Evolutionary conservation across 768 basidiomycete species (phyloP).

Genomic region (Tephrocybe sp.): DNA sequence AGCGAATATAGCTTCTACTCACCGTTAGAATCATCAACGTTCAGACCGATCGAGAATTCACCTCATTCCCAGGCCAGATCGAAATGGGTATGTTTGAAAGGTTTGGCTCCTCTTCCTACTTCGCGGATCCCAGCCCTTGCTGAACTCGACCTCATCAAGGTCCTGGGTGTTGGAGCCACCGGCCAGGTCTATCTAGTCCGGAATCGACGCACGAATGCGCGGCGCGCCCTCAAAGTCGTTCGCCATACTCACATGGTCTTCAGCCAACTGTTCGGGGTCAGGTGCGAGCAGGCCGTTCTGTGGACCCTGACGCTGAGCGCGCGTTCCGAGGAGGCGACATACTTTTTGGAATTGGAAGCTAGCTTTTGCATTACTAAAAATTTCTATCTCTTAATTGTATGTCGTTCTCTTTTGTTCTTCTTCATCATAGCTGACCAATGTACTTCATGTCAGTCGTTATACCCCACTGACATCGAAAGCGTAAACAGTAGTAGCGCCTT

Average conservation of each 20-base stretch:
- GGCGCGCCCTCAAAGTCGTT: slow-evolving; percentile 17
- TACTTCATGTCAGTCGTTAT: slow-evolving; percentile 19
- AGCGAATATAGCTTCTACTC: too few relatives aligned
- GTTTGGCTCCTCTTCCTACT: background rate
- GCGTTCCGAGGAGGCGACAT: background rate
- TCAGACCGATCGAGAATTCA: too few relatives aligned
- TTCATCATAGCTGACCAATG: background rate
- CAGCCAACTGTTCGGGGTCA: background rate
- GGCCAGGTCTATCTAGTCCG: slow-evolving; percentile 14
- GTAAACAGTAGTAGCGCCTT: too few relatives aligned
- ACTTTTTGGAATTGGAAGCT: slow-evolving; percentile 12
- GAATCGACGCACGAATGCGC: slow-evolving; percentile 6
- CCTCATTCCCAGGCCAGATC: too few relatives aligned
- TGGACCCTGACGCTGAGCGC: background rate
- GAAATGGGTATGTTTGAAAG: too few relatives aligned
- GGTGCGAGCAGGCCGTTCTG: slow-evolving; percentile 13
- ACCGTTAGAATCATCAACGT: too few relatives aligned
- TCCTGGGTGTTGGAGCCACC: slow-evolving; percentile 13
- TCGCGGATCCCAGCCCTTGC: background rate
- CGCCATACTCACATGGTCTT: background rate
- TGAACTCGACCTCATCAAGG: slow-evolving; percentile 11
- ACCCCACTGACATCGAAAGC: slow-evolving; percentile 31
- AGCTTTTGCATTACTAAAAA: slow-evolving; percentile 13
- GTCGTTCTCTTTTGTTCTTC: background rate
- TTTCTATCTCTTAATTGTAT: slow-evolving; percentile 17